phyloP scores from a whole-genome alignment of 345 rosid species.

The Brassica nigra region DNA sequence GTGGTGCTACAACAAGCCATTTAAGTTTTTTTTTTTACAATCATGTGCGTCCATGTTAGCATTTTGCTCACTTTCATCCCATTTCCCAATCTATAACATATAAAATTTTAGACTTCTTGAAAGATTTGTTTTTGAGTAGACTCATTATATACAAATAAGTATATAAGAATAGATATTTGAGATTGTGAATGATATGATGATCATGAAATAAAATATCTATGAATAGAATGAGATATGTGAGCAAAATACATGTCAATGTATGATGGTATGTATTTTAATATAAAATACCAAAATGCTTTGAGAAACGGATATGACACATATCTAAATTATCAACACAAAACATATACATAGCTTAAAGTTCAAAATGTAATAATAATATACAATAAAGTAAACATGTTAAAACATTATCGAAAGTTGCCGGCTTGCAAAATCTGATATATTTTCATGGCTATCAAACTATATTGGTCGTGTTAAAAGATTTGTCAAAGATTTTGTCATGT shows the following conservation, averaged over 20 bases:
- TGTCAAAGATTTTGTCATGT: too few relatives aligned
- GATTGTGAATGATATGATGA: background rate
- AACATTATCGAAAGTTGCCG: too few relatives aligned
- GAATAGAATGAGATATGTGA: background rate
- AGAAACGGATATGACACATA: too few relatives aligned
- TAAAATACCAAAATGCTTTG: background rate
- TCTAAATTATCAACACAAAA: too few relatives aligned
- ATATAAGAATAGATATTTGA: background rate
- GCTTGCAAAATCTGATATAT: too few relatives aligned
- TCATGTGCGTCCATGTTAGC: background rate
- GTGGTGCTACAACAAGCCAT: background rate
- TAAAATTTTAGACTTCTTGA: background rate
- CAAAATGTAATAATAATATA: too few relatives aligned
- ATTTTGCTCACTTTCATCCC: background rate
- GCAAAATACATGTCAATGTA: background rate
- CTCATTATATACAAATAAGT: background rate
- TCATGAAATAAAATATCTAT: background rate
- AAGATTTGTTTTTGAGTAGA: background rate
- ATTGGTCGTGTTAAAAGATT: too few relatives aligned
- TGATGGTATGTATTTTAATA: background rate
- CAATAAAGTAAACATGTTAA: too few relatives aligned
- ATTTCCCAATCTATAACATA: background rate
- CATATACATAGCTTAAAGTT: too few relatives aligned
- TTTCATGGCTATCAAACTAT: too few relatives aligned
- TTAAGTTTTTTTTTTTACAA: background rate